Percentiles rank a stretch among this genome's conserved stretches.
phyloP scores from a whole-genome alignment of 768 basidiomycete species.

The Sarcodon sp. region DNA sequence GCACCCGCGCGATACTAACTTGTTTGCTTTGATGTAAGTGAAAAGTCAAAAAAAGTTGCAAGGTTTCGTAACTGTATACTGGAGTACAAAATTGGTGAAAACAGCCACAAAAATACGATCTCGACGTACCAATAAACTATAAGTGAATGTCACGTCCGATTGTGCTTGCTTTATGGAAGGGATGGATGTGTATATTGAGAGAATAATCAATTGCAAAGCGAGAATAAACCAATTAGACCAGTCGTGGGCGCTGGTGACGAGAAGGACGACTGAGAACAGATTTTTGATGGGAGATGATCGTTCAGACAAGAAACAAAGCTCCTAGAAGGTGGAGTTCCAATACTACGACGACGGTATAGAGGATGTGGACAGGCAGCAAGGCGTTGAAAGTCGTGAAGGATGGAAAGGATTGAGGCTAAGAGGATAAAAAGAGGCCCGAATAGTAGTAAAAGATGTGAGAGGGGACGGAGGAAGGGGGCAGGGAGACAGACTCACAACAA shows the following conservation, averaged over 20 bases:
- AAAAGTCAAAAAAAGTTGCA: too few species aligned
- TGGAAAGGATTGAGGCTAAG: slow-evolving; percentile 1
- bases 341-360: slow-evolving; percentile 11
- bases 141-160: slow-evolving; percentile 29
- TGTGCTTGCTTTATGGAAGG: slow-evolving; percentile 35
- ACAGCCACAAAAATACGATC: too few species aligned
- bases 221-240: slow-evolving; percentile 16
- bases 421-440: slow-evolving; percentile 2
- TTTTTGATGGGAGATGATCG: too few species aligned
- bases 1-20: too few species aligned
- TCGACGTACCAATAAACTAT: slow-evolving; percentile 35
- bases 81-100: too few species aligned
- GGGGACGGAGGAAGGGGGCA: slow-evolving; percentile 34
- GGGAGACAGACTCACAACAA: slow-evolving; percentile 40
- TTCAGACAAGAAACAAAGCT: too few species aligned
- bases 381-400: slow-evolving; percentile 1
- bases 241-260: slow-evolving; percentile 14
- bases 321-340: background rate
- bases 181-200: slow-evolving; percentile 25
- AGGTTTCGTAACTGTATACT: too few species aligned
- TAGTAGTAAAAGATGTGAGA: slow-evolving; percentile 16
- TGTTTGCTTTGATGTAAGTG: too few species aligned
- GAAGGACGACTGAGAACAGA: slow-evolving; percentile 4
- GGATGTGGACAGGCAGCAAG: slow-evolving; percentile 3
- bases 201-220: slow-evolving; percentile 35